These are phyloP conservation scores for Pestalotiopsis sp. DNA, from an alignment of 2,329 filamentous ascomycete genomes.

Conservation along the genomic window DNA sequence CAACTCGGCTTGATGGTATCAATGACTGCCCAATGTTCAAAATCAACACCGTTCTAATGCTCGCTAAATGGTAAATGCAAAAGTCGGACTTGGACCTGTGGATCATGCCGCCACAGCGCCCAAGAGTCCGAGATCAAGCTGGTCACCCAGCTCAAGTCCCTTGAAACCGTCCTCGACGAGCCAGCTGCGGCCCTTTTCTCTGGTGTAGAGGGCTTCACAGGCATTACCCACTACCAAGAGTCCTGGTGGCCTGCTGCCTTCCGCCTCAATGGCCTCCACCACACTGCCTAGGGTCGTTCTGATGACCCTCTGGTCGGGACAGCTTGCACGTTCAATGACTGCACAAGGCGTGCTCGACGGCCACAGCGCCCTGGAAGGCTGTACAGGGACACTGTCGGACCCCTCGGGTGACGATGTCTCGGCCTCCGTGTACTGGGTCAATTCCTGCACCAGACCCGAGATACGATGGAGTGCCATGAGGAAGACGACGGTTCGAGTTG, in stretches of 20 bases:
- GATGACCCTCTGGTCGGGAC: slow-evolving; percentile 91
- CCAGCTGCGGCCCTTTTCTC: slow-evolving; percentile 68
- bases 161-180: slow-evolving; percentile 84
- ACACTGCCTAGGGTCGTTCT: slow-evolving; percentile 82
- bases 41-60: slow-evolving; percentile 2
- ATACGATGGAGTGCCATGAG: slow-evolving; percentile 94
- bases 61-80: slow-evolving; percentile 2
- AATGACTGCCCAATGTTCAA: neutral
- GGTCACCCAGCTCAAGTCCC: slow-evolving; percentile 59
- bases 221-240: slow-evolving; percentile 82
- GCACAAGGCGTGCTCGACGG: slow-evolving; percentile 83
- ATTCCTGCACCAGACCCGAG: slow-evolving; percentile 68
- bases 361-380: slow-evolving; percentile 55
- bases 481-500: slow-evolving; percentile 84
- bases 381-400: slow-evolving; percentile 17
- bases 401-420: slow-evolving; percentile 30
- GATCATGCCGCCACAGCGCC: neutral
- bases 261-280: slow-evolving; percentile 80
- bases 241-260: slow-evolving; percentile 87
- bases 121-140: neutral
- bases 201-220: slow-evolving; percentile 74
- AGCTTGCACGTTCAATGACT: slow-evolving; percentile 90
- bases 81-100: neutral
- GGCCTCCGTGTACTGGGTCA: slow-evolving; percentile 52
- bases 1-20: neutral